These are phyloP conservation scores for Candida patagonica DNA, from an alignment of 805 yeast species.

Conservation along the genomic window DNA sequence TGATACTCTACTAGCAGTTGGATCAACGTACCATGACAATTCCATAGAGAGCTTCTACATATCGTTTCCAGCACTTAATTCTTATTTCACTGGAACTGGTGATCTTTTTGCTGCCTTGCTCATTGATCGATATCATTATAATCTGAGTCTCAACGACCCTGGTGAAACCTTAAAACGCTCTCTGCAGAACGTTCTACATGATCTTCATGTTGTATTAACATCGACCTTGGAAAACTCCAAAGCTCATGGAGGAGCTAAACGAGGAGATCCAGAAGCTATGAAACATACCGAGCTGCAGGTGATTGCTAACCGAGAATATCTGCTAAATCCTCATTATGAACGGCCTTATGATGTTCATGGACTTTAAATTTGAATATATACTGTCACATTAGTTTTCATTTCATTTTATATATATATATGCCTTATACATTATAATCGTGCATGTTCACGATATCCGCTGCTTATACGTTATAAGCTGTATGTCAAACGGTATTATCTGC, in stretches of 20 bases:
- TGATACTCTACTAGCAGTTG: conserved; percentile 34
- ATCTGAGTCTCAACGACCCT: not conserved
- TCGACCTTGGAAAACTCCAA: conserved; percentile 18
- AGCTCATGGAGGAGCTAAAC: conserved; percentile 12
- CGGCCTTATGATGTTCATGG: not conserved
- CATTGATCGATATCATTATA: conserved; percentile 40
- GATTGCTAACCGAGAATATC: conserved; percentile 1
- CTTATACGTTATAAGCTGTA: too few species aligned
- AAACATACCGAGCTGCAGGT: conserved; percentile 57
- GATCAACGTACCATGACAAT: conserved; percentile 25
- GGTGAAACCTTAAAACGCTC: conserved; percentile 26
- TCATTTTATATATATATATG: conserved; percentile 1
- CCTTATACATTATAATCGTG: too few species aligned
- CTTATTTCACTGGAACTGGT: conserved; percentile 93
- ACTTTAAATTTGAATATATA: not conserved
- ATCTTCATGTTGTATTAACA: conserved; percentile 39
- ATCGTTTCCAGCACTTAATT: conserved; percentile 52
- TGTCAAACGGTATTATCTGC: too few species aligned
- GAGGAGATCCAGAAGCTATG: conserved; percentile 47
- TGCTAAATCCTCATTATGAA: conserved; percentile 2
- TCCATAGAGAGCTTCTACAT: conserved; percentile 29
- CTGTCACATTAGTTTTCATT: not conserved
- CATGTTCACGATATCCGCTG: too few species aligned
- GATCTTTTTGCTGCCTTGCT: conserved; percentile 79
- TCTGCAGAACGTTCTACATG: conserved; percentile 31